A percentile compares a stretch with the other conserved stretches of the same genome.
Conservation (phyloP, 768 basidiomycete genomes). For the Kockovaella imperatae region DNA sequence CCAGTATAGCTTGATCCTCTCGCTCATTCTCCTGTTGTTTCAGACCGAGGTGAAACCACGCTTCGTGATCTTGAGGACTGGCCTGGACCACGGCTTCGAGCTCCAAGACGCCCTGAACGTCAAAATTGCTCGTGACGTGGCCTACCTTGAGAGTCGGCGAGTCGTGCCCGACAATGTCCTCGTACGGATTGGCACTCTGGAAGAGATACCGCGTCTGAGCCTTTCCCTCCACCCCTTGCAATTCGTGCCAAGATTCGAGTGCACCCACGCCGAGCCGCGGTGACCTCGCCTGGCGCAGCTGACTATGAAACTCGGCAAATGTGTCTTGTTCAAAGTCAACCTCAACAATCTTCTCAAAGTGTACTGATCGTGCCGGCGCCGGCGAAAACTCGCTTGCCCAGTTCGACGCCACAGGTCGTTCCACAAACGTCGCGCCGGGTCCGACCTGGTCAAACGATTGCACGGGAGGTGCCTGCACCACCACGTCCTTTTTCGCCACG, state of each 20-base stretch:
- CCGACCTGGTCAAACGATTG: conserved; percentile 20
- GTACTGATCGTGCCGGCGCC: conserved; percentile 15
- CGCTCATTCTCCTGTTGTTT: conserved; percentile 98
- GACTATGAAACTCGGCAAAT: conserved; percentile 31
- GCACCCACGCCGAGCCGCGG: background rate
- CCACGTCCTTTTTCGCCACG: conserved; percentile 11
- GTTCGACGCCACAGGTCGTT: background rate
- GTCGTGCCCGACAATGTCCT: conserved; percentile 2
- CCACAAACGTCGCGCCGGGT: conserved; percentile 17
- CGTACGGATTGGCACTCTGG: conserved; percentile 38
- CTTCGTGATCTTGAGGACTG: conserved; percentile 59
- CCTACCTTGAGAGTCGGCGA: conserved; percentile 22
- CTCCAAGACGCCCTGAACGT: conserved; percentile 67
- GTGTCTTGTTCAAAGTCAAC: conserved; percentile 26
- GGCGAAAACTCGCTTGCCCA: conserved; percentile 23
- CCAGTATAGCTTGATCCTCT: conserved; percentile 79
- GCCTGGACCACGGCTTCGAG: conserved; percentile 82
- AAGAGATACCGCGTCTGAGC: conserved; percentile 39
- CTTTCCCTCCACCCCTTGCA: conserved; percentile 15
- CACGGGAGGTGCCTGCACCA: conserved; percentile 24
- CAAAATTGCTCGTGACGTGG: background rate
- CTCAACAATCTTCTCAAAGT: conserved; percentile 12
- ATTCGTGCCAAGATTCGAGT: conserved; percentile 25
- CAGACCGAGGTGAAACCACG: conserved; percentile 89
- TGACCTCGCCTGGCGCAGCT: background rate